These are phyloP conservation scores for Bolboschoenus planiculmis DNA, from an alignment of 176 grass and related monocot species.

Conservation along the genomic window DNA sequence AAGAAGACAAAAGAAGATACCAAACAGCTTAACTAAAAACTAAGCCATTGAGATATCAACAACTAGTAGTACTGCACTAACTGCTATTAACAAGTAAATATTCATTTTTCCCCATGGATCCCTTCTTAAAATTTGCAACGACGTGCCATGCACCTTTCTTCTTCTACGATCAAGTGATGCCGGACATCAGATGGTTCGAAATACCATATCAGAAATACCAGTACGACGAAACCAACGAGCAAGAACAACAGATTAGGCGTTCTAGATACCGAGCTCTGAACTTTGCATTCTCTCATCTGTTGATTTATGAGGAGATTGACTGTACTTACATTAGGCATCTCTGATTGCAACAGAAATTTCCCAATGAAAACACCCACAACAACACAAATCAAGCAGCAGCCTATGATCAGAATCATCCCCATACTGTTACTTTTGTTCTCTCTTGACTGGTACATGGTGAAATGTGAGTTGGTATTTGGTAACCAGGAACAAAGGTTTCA, in stretches of 20 bases:
- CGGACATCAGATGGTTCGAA: not conserved
- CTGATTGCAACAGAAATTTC: not conserved
- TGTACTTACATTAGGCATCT: not conserved
- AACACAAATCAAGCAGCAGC: slow-evolving; percentile 4
- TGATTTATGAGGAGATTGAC: slow-evolving; percentile 10
- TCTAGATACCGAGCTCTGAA: not conserved
- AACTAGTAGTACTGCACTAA: no score
- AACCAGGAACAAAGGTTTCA: not conserved
- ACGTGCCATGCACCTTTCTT: not conserved
- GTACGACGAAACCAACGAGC: not conserved
- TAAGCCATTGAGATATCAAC: not conserved
- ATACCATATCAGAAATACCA: not conserved
- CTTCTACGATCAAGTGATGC: not conserved
- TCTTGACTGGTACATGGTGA: not conserved
- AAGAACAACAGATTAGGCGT: not conserved
- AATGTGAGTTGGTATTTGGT: no score
- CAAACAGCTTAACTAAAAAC: not conserved
- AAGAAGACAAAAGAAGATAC: not conserved
- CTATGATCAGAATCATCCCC: not conserved
- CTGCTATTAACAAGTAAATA: not conserved
- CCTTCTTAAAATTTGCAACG: not conserved
- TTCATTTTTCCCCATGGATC: not conserved
- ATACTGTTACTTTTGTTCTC: not conserved
- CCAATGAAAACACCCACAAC: not conserved
- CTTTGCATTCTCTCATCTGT: not conserved